Base-by-base conservation (phyloP, 164 flowering plant species). In the Kalanchoe fedtschenkoi region DNA sequence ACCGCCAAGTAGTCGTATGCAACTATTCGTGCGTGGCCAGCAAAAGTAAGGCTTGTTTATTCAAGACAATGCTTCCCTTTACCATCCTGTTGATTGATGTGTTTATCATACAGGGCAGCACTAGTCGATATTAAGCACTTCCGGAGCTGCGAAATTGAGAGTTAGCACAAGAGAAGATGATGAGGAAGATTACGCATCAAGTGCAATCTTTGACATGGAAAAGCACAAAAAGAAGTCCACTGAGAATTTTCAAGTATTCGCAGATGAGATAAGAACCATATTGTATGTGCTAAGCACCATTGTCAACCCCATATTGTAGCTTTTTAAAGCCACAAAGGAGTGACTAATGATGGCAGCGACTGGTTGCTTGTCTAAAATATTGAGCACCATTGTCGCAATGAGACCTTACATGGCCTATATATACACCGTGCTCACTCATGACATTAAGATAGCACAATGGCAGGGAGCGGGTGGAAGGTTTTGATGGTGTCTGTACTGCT, bases 131-230 rank as follows among this genome's bases (percentile, higher is more conserved):
- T n/a, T n/a, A n/a, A n/a, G n/a, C n/a, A n/a, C n/a, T n/a, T n/a
- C n/a, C n/a, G n/a, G n/a, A n/a, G n/a, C n/a, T n/a, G n/a, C n/a
- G n/a, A n/a, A n/a, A n/a, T n/a, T n/a, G n/a, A n/a, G n/a, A n/a
- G n/a, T n/a, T n/a, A n/a, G n/a, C n/a, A 6, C 9, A 44, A 44
- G n/a, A n/a, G n/a, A n/a, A n/a, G 30, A 47, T 47, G 54, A 47
- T 22, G 29, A 47, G 8, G 17, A 51, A 51, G 56, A 51, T 51
- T 51, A 46, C 29, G 30, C 56, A 51, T 51, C 56, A 51, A 51
- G 56, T 51, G 56, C 32, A 51, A 26, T 51, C 32, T 26, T 26
- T 51, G 29, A 51, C 30, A 51, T 44, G 46, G 46, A 42, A 42
- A 42, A 10, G 46, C 46, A 14, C 17, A 42, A n/a, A n/a, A n/a